phyloP scores from a whole-genome alignment of 106 monocot species.

The Hemerocallis citrina region DNA sequence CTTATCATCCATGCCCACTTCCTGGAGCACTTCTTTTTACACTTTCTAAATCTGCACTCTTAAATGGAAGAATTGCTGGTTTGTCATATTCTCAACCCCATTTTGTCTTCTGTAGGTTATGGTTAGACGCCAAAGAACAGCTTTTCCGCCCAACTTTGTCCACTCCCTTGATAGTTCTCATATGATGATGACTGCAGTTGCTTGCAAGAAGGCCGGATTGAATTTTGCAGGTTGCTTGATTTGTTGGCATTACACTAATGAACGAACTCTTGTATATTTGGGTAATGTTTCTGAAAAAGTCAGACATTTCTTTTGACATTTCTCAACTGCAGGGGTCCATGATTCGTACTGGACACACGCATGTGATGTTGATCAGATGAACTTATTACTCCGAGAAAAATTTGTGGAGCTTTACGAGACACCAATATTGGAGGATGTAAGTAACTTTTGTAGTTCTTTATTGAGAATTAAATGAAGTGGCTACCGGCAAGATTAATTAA shows the following conservation, averaged over 20 bases:
- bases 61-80: not conserved
- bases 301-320: constrained; percentile 1
- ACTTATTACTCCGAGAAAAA: constrained; percentile 87
- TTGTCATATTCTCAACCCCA: not conserved
- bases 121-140: constrained; percentile 84
- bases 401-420: constrained; percentile 96
- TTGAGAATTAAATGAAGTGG: too few relatives aligned
- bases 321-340: constrained; percentile 80
- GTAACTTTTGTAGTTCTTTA: not conserved
- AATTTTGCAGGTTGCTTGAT: constrained; percentile 84
- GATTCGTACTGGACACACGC: constrained; percentile 99
- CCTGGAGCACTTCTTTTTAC: not conserved
- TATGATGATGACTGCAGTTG: constrained; percentile 99
- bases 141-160: constrained; percentile 98
- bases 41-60: constrained; percentile 1
- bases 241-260: not conserved
- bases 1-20: not conserved
- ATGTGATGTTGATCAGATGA: constrained; percentile 92
- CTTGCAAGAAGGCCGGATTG: constrained; percentile 71
- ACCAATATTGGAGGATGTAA: constrained; percentile 91
- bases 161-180: constrained; percentile 98
- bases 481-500: too few relatives aligned
- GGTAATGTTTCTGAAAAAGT: too few relatives aligned
- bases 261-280: too few relatives aligned
- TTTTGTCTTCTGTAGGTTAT: constrained; percentile 48